Evolutionary conservation across 371 early-diverging fungal species (phyloP).

Genomic region (Chytridiales sp.): DNA sequence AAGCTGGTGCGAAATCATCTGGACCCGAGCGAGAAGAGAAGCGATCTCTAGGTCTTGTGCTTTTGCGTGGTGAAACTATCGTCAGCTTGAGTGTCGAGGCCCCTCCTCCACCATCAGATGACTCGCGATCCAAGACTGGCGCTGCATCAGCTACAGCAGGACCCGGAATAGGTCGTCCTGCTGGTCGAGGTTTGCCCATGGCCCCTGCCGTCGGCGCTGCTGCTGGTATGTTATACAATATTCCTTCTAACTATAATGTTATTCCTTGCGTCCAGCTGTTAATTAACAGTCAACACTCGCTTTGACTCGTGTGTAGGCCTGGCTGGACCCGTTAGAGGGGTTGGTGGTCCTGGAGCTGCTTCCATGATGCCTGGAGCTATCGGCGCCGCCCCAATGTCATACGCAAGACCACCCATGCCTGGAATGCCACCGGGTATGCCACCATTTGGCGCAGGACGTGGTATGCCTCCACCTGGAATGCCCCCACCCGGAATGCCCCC

Average conservation of each 20-base stretch:
- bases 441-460: conserved; percentile 29
- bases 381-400: conserved; percentile 69
- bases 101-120: conserved; percentile 76
- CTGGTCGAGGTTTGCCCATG: conserved; percentile 89
- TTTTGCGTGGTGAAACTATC: conserved; percentile 91
- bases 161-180: conserved; percentile 70
- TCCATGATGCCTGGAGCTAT: conserved; percentile 68
- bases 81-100: conserved; percentile 90
- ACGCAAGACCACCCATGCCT: conserved; percentile 67
- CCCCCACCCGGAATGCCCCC: conserved; percentile 52
- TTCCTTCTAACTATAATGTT: neutral
- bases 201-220: conserved; percentile 48
- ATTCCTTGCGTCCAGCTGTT: neutral
- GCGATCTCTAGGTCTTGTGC: conserved; percentile 90
- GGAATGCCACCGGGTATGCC: conserved; percentile 52
- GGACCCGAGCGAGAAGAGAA: conserved; percentile 65
- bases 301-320: conserved; percentile 58
- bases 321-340: conserved; percentile 86
- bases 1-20: conserved; percentile 53
- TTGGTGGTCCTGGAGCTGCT: conserved; percentile 85
- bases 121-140: conserved; percentile 50
- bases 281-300: too few species aligned
- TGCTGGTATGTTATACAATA: conserved; percentile 10
- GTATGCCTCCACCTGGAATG: conserved; percentile 34
- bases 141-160: conserved; percentile 45